Evolutionary conservation across 139 green algal genomes (phyloP).

Genomic region (Penium margaritaceum): DNA sequence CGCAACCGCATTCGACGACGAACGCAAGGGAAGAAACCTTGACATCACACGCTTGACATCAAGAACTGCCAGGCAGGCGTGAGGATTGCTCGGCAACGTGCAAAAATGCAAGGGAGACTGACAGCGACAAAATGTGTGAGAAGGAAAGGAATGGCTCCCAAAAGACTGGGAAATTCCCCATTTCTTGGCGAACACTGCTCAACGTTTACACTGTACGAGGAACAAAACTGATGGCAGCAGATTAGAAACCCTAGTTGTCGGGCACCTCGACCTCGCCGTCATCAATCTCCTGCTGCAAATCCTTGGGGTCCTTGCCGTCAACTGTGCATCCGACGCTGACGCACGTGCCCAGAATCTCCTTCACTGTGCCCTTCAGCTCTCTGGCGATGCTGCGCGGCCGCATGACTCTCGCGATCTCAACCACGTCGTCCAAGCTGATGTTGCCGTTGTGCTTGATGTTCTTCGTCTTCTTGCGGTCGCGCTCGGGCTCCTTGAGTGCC

Average conservation of each 20-base stretch:
- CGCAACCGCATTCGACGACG: too few relatives aligned
- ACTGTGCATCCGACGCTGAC: slow-evolving; percentile 94
- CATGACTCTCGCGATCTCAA: slow-evolving; percentile 94
- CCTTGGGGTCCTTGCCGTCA: slow-evolving; percentile 82
- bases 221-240: too few relatives aligned
- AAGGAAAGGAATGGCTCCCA: too few relatives aligned
- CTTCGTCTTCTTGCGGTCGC: slow-evolving; percentile 70
- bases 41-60: too few relatives aligned
- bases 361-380: slow-evolving; percentile 79
- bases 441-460: slow-evolving; percentile 97
- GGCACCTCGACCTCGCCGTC: slow-evolving; percentile 44
- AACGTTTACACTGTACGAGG: too few relatives aligned
- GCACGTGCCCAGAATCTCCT: slow-evolving; percentile 97
- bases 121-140: too few relatives aligned
- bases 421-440: slow-evolving; percentile 85
- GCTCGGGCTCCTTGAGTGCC: slow-evolving; percentile 70
- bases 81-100: too few relatives aligned
- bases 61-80: too few relatives aligned
- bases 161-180: too few relatives aligned
- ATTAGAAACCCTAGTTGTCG: slow-evolving; percentile 26
- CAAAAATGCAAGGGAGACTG: too few relatives aligned
- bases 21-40: too few relatives aligned
- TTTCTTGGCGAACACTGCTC: too few relatives aligned
- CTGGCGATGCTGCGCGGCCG: slow-evolving; percentile 79
- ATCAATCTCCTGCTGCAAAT: slow-evolving; percentile 75